These are phyloP conservation scores for Rhizomucor miehei DNA, from an alignment of 371 early-diverging fungal genomes.

Conservation along the genomic window DNA sequence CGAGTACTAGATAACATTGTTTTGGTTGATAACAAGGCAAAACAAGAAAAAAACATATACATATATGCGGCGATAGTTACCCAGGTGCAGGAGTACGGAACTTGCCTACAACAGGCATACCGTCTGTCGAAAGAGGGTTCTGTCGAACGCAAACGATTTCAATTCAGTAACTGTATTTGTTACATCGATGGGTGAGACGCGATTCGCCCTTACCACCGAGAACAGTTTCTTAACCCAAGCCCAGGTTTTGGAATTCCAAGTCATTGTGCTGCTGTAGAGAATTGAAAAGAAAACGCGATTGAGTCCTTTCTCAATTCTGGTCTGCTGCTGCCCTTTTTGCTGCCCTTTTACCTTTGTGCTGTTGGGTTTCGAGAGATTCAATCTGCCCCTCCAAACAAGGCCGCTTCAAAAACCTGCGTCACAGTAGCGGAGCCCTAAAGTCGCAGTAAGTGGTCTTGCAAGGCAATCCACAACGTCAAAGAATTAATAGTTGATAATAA, in stretches of 20 bases:
- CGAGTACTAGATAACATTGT: conserved; percentile 38
- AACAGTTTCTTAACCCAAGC: conserved; percentile 48
- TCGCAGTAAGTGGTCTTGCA: too few relatives aligned
- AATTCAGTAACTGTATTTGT: not conserved
- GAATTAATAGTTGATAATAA: too few relatives aligned
- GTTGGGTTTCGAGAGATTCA: too few relatives aligned
- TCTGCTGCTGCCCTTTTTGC: too few relatives aligned
- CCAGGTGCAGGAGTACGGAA: conserved; percentile 60
- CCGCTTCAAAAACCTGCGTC: too few relatives aligned
- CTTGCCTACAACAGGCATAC: conserved; percentile 59
- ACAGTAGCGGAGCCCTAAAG: too few relatives aligned
- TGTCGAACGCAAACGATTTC: conserved; percentile 13
- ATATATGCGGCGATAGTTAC: conserved; percentile 35
- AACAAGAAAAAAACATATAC: too few relatives aligned
- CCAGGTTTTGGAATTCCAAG: conserved; percentile 51
- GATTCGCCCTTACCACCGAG: conserved; percentile 33
- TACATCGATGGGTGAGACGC: not conserved
- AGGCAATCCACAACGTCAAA: too few relatives aligned
- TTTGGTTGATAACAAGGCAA: not conserved
- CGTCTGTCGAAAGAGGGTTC: conserved; percentile 61
- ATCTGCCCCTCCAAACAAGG: too few relatives aligned
- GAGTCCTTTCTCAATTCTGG: too few relatives aligned
- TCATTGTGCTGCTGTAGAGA: conserved; percentile 20
- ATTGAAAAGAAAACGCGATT: not conserved
- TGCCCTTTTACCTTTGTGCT: too few relatives aligned